Conservation (phyloP, 2,329 filamentous ascomycete species). For the Aspergillus glaucus region DNA sequence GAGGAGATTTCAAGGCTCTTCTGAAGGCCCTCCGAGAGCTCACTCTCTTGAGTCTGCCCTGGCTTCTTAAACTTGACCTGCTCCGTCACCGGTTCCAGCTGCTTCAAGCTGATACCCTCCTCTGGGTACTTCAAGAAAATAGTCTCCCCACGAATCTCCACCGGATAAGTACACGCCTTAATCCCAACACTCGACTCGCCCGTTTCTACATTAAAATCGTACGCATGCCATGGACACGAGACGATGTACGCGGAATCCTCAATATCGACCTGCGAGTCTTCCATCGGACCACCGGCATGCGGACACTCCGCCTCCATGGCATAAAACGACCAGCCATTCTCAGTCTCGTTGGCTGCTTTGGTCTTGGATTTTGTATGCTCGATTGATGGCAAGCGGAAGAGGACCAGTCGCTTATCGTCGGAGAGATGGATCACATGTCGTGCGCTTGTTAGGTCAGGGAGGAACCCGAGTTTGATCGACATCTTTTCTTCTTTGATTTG, state of each 20-base stretch:
- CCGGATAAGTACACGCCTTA: slow-evolving; percentile 43
- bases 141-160: slow-evolving; percentile 30
- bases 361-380: slow-evolving; percentile 20
- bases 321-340: slow-evolving; percentile 41
- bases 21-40: background rate
- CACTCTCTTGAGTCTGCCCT: slow-evolving; percentile 7
- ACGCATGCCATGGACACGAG: slow-evolving; percentile 46
- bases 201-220: slow-evolving; percentile 46
- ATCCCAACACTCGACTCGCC: slow-evolving; percentile 45
- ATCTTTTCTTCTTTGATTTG: background rate
- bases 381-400: slow-evolving; percentile 42
- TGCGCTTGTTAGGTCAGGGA: slow-evolving; percentile 32
- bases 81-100: slow-evolving; percentile 41
- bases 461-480: slow-evolving; percentile 19
- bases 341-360: slow-evolving; percentile 23
- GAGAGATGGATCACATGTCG: slow-evolving; percentile 41
- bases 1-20: background rate
- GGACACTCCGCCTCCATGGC: slow-evolving; percentile 46
- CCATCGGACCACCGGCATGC: slow-evolving; percentile 43
- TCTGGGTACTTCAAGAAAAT: slow-evolving; percentile 29
- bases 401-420: slow-evolving; percentile 40
- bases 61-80: slow-evolving; percentile 40
- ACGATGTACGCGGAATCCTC: slow-evolving; percentile 44
- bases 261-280: slow-evolving; percentile 42
- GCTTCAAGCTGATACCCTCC: slow-evolving; percentile 20